Conservation (phyloP, 257 asterid genomes). For the Gentiana dahurica region DNA sequence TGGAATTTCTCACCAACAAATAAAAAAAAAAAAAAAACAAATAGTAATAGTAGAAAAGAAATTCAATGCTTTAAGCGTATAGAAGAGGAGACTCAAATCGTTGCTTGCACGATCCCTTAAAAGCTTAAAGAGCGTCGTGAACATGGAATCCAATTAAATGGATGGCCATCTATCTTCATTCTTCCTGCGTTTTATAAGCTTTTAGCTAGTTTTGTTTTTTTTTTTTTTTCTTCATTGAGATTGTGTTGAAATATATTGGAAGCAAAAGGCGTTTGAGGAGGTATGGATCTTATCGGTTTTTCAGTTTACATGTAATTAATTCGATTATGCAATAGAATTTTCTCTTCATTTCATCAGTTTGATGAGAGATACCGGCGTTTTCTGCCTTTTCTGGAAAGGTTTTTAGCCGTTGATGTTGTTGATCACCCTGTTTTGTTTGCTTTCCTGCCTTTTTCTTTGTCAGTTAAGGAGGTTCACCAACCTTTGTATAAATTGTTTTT, state of each 20-base stretch:
- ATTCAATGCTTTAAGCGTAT: not conserved
- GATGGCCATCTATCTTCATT: not conserved
- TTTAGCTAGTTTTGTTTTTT: slow-evolving; percentile 6
- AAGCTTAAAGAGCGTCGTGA: not conserved
- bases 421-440: not conserved
- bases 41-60: no score
- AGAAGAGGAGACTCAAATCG: slow-evolving; percentile 12
- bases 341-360: slow-evolving; percentile 1
- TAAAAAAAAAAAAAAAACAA: no score
- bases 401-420: not conserved
- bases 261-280: slow-evolving; percentile 12
- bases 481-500: not conserved
- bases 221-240: slow-evolving; percentile 26
- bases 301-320: no score
- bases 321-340: no score
- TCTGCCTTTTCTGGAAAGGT: not conserved
- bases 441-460: not conserved
- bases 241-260: slow-evolving; percentile 6
- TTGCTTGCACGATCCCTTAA: slow-evolving; percentile 55
- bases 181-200: not conserved
- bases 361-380: not conserved
- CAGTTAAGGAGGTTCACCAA: no score
- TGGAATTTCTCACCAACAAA: no score
- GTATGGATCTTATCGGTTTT: slow-evolving; percentile 22
- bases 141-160: no score